Percentiles rank a stretch among this genome's conserved stretches.
Conservation (phyloP, 225 moss, liverwort and hornwort species). For the Straminergon stramineum region DNA sequence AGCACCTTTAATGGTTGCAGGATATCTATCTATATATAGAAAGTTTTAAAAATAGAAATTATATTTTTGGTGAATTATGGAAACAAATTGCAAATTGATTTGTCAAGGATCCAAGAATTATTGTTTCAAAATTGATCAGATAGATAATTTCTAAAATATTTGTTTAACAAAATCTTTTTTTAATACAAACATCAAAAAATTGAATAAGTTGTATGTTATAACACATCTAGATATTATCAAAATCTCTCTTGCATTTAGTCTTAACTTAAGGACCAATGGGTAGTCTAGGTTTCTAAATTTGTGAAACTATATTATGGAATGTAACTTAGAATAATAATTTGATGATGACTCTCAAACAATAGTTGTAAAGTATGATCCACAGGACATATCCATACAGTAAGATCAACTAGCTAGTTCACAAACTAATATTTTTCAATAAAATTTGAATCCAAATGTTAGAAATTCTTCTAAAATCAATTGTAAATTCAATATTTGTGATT, state of each 20-base stretch:
- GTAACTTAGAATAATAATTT: neutral
- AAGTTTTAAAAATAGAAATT: neutral
- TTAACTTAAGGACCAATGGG: neutral
- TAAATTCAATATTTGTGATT: neutral
- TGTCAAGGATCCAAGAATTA: neutral
- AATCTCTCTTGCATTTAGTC: fast-evolving
- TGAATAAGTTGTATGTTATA: neutral
- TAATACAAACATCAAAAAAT: neutral
- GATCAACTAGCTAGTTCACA: too few species aligned
- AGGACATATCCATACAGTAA: neutral
- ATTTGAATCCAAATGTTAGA: neutral
- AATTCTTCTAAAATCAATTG: neutral
- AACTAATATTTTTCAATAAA: neutral
- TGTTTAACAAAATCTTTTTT: neutral
- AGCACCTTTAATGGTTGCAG: fast-evolving
- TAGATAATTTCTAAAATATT: too few species aligned
- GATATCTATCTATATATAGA: neutral
- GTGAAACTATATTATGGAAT: neutral
- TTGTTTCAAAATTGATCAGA: neutral
- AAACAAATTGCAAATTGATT: neutral
- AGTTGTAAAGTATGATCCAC: neutral
- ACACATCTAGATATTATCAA: neutral
- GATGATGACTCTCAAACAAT: neutral
- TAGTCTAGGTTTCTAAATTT: neutral
- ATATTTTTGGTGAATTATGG: neutral